Evolutionary conservation across 768 basidiomycete species (phyloP), one percentile per base, ranked within the genome.

Genomic region (Pilatotrama ljubarskyi): DNA sequence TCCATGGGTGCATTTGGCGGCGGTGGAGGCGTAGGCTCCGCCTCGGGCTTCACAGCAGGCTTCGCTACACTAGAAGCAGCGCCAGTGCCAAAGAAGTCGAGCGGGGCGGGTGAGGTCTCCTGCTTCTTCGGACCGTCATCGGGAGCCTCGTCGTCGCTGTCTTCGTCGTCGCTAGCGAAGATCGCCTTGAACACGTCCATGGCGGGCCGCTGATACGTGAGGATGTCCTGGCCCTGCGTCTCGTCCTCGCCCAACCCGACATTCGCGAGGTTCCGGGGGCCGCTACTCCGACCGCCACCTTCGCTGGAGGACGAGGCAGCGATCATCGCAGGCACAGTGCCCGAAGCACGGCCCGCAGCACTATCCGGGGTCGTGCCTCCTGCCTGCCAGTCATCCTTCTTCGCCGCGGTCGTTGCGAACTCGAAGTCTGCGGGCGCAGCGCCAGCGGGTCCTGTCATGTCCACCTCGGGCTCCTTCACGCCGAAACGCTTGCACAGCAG

Each of bases 141-240:
- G 20, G 29, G 5, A 32, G 69, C 73, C 3, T 93, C 92, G 2
- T 86, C 86, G 9, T 86, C 90, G 17, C 86, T 87, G 36, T 92
- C 91, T 67, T 96, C 94, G 44, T 93, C 92, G 61, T 93, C 93
- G 73, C 91, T 94, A 11, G 94, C 95, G 71, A 99, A 99, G 61
- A 99, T 98, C 3, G 96, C 95, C 71, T 96, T 97, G 80, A 98
- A 99, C 43, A 98, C 85, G 68, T 94, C 90, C 82, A 94, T 91
- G 6, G 86, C 77, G 2, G 97, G 96, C 38, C 90, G 82, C 66
- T 91, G 80, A 72, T 98, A 95, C 0, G 91, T 95, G 63, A 98
- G 77, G 6, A 86, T 94, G 68, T 95, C 94, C 37, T 82, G 75
- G 0, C 94, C 95, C 70, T 97, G 95, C 26, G 81, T 83, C 41